Conservation (phyloP, 2,329 filamentous ascomycete genomes). For the Aspergillus pseudoglaucus region DNA sequence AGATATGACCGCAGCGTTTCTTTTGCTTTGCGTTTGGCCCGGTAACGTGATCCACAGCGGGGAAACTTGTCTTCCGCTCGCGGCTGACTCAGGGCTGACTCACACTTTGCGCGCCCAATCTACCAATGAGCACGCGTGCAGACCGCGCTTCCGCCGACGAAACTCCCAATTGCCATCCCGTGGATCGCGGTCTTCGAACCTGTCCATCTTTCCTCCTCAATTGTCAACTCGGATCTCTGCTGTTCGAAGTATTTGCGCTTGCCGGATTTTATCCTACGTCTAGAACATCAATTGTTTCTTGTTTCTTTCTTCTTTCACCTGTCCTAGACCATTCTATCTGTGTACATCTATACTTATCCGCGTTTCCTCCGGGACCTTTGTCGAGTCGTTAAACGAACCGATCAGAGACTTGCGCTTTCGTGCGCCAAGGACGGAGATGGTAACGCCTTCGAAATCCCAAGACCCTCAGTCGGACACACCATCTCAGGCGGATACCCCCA, state of each 20-base stretch:
- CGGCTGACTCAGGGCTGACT: conserved; percentile 21
- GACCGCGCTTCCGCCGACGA: conserved; percentile 19
- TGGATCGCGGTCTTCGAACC: neutral
- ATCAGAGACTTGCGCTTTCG: conserved; percentile 14
- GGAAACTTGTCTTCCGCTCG: conserved; percentile 22
- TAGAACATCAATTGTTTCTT: neutral
- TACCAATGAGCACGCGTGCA: conserved; percentile 32
- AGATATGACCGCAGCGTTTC: conserved; percentile 4
- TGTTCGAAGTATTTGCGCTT: neutral
- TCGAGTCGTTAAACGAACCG: neutral
- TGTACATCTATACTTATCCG: neutral
- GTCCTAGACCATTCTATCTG: neutral
- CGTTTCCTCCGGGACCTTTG: neutral
- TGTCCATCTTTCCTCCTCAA: conserved; percentile 8
- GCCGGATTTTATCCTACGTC: neutral
- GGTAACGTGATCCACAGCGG: conserved; percentile 35
- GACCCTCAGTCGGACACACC: conserved; percentile 34
- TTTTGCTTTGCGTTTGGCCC: conserved; percentile 10
- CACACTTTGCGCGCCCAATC: conserved; percentile 5
- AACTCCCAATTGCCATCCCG: conserved; percentile 25
- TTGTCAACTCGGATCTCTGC: neutral
- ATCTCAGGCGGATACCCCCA: conserved; percentile 42
- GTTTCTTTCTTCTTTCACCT: neutral
- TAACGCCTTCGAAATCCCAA: conserved; percentile 26
- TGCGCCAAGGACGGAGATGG: conserved; percentile 32